phyloP scores from a whole-genome alignment of 2,329 filamentous ascomycete genomes.

The Colletotrichum sp. region DNA sequence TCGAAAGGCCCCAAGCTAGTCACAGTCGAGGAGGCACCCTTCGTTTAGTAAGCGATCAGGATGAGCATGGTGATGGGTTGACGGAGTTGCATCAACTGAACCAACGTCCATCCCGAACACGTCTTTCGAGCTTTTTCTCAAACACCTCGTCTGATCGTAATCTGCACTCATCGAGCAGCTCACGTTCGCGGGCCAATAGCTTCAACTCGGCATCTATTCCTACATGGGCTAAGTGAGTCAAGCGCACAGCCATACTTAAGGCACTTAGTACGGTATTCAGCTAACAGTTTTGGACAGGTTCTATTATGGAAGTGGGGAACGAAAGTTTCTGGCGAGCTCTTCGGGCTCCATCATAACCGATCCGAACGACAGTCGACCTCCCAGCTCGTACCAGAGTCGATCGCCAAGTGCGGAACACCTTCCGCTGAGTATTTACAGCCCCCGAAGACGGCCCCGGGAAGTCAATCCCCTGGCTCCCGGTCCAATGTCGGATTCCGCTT shows the following conservation, averaged over 20 bases:
- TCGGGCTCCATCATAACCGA: constrained; percentile 53
- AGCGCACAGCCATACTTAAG: background rate
- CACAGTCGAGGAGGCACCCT: constrained; percentile 44
- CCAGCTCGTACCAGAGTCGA: constrained; percentile 49
- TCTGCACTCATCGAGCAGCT: constrained; percentile 57
- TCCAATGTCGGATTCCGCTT: constrained; percentile 34
- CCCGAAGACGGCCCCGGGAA: constrained; percentile 49
- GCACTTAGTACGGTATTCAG: too few species aligned
- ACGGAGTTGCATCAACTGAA: constrained; percentile 62
- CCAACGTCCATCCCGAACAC: constrained; percentile 57
- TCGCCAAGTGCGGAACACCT: constrained; percentile 57
- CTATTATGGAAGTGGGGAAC: constrained; percentile 74
- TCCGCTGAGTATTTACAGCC: constrained; percentile 48
- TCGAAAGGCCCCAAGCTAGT: constrained; percentile 54
- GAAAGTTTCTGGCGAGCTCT: constrained; percentile 53
- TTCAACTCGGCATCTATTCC: constrained; percentile 51
- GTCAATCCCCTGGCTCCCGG: constrained; percentile 27
- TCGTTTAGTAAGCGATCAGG: constrained; percentile 60
- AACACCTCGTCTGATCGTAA: constrained; percentile 55
- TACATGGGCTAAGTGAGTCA: constrained; percentile 56
- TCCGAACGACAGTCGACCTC: constrained; percentile 50
- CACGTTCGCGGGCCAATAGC: constrained; percentile 53
- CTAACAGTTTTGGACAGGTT: constrained; percentile 47
- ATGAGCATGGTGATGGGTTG: constrained; percentile 69
- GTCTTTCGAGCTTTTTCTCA: constrained; percentile 56